Conservation (phyloP, 257 asterid species). For the Rubia yunnanensis region DNA sequence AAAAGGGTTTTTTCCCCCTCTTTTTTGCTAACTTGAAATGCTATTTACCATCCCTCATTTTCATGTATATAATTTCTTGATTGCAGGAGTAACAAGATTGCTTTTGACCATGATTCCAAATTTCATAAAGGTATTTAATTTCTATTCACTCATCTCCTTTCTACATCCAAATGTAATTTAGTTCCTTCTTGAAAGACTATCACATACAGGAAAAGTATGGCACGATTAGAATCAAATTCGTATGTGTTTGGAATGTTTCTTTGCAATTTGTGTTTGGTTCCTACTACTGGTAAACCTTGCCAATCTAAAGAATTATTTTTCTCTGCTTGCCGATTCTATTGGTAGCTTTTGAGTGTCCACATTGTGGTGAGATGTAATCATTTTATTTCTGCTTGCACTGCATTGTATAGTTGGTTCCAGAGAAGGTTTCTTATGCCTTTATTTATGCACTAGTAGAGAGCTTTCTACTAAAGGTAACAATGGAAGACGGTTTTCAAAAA, state of each 20-base stretch:
- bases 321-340: slow-evolving; percentile 54
- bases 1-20: background rate
- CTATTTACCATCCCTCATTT: background rate
- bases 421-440: slow-evolving; percentile 16
- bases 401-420: background rate
- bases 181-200: background rate
- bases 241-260: background rate
- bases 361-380: slow-evolving; percentile 86
- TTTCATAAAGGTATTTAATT: slow-evolving; percentile 83
- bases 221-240: background rate
- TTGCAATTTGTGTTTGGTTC: background rate
- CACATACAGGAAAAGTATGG: background rate
- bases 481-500: no score
- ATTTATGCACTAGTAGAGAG: no score
- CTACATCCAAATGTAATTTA: background rate
- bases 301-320: background rate
- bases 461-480: no score
- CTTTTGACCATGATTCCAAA: slow-evolving; percentile 76
- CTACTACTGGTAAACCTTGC: background rate
- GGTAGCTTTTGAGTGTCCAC: slow-evolving; percentile 94
- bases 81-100: slow-evolving; percentile 73
- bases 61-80: slow-evolving; percentile 3
- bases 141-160: background rate
- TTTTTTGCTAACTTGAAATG: slow-evolving; percentile 9
- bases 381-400: slow-evolving; percentile 4